Percentiles rank a stretch among this genome's conserved stretches.
Evolutionary conservation across 2,329 filamentous ascomycete genomes (phyloP).

Genomic region (Plectosphaerella plurivora): DNA sequence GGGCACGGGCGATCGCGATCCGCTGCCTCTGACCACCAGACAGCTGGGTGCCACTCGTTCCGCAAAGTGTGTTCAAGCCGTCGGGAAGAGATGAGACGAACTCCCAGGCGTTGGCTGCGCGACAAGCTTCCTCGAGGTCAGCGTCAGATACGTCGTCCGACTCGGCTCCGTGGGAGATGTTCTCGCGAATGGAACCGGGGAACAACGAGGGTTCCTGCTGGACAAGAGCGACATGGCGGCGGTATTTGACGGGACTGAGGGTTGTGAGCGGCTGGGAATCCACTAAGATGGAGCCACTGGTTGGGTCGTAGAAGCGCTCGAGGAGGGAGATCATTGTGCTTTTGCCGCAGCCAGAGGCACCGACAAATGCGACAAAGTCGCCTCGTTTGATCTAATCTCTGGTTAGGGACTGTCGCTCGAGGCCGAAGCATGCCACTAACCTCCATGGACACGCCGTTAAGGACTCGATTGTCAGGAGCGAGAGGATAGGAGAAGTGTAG

Average conservation of each 20-base stretch:
- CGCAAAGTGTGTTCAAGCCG: constrained; percentile 3
- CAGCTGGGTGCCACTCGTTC: constrained; percentile 22
- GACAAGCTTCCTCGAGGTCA: constrained; percentile 35
- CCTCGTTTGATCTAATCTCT: constrained; percentile 31
- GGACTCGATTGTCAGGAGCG: neutral
- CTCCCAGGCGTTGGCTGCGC: constrained; percentile 41
- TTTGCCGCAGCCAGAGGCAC: constrained; percentile 55
- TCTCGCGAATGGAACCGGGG: constrained; percentile 47
- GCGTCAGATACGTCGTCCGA: constrained; percentile 19
- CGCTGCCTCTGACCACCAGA: constrained; percentile 55
- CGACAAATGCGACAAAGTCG: constrained; percentile 50
- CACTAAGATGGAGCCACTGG: neutral
- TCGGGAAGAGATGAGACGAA: constrained; percentile 48
- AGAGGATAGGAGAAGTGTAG: neutral
- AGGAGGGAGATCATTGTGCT: constrained; percentile 53
- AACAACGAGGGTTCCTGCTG: constrained; percentile 10
- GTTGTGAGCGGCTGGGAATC: constrained; percentile 20
- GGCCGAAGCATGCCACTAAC: neutral
- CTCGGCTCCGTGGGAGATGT: constrained; percentile 33
- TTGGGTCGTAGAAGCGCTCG: constrained; percentile 27
- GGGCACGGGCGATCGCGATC: constrained; percentile 50
- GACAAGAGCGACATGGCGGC: constrained; percentile 2
- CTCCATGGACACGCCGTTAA: neutral
- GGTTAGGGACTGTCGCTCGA: neutral
- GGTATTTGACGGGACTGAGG: neutral